These are phyloP conservation scores for Pyrenochaeta sp. DNA, from an alignment of 2,329 filamentous ascomycete species.

Conservation along the genomic window DNA sequence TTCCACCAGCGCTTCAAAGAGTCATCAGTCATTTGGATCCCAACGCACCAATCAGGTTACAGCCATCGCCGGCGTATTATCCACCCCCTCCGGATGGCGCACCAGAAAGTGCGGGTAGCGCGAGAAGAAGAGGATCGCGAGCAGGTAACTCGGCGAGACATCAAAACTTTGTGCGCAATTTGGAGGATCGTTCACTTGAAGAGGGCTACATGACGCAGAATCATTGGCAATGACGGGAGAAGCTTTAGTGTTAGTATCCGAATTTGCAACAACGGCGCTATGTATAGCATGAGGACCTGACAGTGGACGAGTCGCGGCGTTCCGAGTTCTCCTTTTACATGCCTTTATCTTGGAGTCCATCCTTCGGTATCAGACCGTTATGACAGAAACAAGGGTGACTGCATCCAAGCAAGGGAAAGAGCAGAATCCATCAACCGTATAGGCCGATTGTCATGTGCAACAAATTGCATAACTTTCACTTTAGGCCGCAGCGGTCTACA, in stretches of 20 bases:
- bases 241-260: conserved; percentile 15
- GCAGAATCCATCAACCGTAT: conserved; percentile 12
- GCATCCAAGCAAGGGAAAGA: conserved; percentile 7
- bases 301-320: conserved; percentile 12
- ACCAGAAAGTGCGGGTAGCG: conserved; percentile 69
- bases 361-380: conserved; percentile 12
- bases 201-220: conserved; percentile 81
- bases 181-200: conserved; percentile 93
- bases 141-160: conserved; percentile 68
- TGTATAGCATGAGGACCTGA: conserved; percentile 3
- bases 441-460: conserved; percentile 13
- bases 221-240: conserved; percentile 70
- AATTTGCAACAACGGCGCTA: conserved; percentile 7
- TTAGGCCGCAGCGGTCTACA: conserved; percentile 14
- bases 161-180: conserved; percentile 90
- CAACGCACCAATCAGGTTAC: conserved; percentile 89
- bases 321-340: conserved; percentile 17
- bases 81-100: conserved; percentile 89
- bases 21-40: conserved; percentile 97
- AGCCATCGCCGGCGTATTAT: conserved; percentile 97
- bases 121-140: conserved; percentile 79
- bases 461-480: conserved; percentile 20
- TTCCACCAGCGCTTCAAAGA: conserved; percentile 89
- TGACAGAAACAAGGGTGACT: conserved; percentile 11
- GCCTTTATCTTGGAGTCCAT: conserved; percentile 10